Evolutionary conservation across 345 rosid genomes (phyloP).

Genomic region (Clausena lansium): DNA sequence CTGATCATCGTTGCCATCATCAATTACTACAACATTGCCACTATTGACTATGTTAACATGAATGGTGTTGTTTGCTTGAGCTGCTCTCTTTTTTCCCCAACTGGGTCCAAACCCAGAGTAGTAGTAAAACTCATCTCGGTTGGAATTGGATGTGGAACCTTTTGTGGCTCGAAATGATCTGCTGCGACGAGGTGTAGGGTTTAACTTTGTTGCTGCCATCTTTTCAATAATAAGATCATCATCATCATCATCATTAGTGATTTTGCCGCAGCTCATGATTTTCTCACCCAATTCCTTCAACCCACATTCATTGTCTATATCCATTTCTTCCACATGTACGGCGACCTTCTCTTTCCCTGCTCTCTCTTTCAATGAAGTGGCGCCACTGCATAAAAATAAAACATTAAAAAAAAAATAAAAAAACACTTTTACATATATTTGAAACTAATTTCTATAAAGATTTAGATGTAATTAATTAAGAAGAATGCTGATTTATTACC

Average conservation of each 20-base stretch:
- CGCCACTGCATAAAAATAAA: background rate
- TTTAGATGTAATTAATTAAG: background rate
- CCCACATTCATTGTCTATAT: background rate
- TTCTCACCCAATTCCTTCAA: background rate
- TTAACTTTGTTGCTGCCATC: too few species aligned
- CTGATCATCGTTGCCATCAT: slow-evolving; percentile 20
- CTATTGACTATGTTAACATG: background rate
- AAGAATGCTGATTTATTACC: background rate
- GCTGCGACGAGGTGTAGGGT: slow-evolving; percentile 6
- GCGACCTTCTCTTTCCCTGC: background rate
- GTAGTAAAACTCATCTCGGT: slow-evolving; percentile 41
- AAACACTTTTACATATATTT: background rate
- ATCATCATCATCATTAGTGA: too few species aligned
- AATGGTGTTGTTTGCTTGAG: background rate
- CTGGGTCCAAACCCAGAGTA: slow-evolving; percentile 54
- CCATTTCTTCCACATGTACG: background rate
- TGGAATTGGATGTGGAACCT: slow-evolving; percentile 14
- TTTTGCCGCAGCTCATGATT: slow-evolving; percentile 12
- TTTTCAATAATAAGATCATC: too few species aligned
- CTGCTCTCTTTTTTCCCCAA: slow-evolving; percentile 34
- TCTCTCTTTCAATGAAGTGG: background rate
- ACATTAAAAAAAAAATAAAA: too few species aligned
- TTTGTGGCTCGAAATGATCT: slow-evolving; percentile 13
- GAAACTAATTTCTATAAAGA: background rate
- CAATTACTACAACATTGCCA: background rate